Evolutionary conservation across 306 rosid genomes (phyloP).

Genomic region (Quercus alba): DNA sequence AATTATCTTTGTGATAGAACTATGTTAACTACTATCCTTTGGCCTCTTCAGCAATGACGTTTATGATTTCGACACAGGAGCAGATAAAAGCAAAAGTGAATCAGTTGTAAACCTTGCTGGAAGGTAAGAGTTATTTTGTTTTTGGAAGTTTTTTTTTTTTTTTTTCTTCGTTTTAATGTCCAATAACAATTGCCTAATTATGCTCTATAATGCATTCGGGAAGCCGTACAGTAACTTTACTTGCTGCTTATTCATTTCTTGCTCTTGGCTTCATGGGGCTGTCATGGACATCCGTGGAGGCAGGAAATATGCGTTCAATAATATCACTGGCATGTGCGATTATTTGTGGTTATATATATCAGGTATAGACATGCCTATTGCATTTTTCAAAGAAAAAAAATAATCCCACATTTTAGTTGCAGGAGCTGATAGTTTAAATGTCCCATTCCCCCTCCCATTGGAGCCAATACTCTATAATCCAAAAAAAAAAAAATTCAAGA

Average conservation of each 20-base stretch:
- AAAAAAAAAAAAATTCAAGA: no score
- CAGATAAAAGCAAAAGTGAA: conserved; percentile 75
- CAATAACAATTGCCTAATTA: conserved; percentile 20
- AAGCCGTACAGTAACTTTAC: conserved; percentile 71
- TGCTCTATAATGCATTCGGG: conserved; percentile 31
- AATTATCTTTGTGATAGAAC: not conserved
- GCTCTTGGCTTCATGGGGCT: conserved; percentile 74
- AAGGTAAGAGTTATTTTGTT: conserved; percentile 50
- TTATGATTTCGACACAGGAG: conserved; percentile 90
- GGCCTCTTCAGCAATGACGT: conserved; percentile 69
- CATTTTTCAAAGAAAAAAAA: not conserved
- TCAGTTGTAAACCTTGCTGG: conserved; percentile 77
- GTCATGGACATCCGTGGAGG: conserved; percentile 54
- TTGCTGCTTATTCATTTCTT: conserved; percentile 61
- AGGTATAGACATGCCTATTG: conserved; percentile 39
- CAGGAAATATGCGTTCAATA: conserved; percentile 60
- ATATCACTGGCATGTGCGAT: conserved; percentile 64
- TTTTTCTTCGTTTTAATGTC: not conserved
- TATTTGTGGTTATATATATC: conserved; percentile 74
- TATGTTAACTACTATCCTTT: conserved; percentile 5
- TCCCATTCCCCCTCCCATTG: no score
- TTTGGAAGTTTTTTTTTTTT: not conserved
- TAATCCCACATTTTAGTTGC: not conserved
- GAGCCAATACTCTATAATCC: no score
- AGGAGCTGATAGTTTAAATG: not conserved